phyloP scores from a whole-genome alignment of 2,329 filamentous ascomycete species.

The Coniochaeta sp. region DNA sequence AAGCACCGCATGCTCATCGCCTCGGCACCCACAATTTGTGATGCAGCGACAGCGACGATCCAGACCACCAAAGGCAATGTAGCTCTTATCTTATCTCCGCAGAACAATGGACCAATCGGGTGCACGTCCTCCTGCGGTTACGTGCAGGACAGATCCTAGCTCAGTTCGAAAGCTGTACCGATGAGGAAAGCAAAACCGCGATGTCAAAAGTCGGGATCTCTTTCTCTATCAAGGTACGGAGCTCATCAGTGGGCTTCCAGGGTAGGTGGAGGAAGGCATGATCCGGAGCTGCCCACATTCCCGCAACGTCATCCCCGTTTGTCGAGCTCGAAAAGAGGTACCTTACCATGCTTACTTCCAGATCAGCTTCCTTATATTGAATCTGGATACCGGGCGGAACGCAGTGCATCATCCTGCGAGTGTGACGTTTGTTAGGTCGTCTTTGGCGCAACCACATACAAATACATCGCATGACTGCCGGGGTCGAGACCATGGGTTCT shows the following conservation, averaged over 20 bases:
- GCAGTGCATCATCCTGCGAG: too few species aligned
- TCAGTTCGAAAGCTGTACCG: neutral
- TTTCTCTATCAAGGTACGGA: too few species aligned
- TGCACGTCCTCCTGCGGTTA: neutral
- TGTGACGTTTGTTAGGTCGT: too few species aligned
- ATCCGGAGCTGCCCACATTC: neutral
- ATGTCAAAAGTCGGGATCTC: too few species aligned
- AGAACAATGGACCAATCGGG: neutral
- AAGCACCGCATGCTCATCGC: too few species aligned
- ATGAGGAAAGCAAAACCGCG: neutral
- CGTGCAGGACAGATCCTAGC: neutral
- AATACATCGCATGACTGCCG: neutral
- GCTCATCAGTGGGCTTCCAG: too few species aligned
- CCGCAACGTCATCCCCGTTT: neutral
- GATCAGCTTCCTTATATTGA: too few species aligned
- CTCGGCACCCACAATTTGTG: neutral
- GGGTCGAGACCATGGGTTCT: slow-evolving; percentile 12
- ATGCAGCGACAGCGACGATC: neutral
- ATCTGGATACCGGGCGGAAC: too few species aligned
- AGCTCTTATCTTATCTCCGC: slow-evolving; percentile 1
- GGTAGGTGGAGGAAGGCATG: neutral
- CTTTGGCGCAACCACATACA: too few species aligned
- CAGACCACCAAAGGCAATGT: neutral
- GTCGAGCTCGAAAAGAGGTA: neutral
- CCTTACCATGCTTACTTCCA: too few species aligned